Base-by-base conservation (phyloP, 2,329 filamentous ascomycete species). In the Alternaria gaisen region DNA sequence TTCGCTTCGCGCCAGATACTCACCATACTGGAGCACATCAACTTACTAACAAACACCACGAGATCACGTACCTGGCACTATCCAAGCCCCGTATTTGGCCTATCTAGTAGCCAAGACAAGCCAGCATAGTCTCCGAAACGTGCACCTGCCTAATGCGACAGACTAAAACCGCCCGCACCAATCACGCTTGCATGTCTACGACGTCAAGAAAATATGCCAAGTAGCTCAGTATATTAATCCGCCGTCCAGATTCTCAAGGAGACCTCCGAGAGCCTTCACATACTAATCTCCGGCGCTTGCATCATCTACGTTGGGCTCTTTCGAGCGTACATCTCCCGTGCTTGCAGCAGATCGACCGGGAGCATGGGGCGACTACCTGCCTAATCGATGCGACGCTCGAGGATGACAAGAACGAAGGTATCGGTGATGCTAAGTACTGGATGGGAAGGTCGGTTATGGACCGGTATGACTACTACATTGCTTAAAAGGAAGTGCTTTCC, bases 171-270 rank as follows among this genome's bases (percentile, higher is more conserved):
- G 42, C 64, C 71, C 64, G 64, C 41, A 18, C 65, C 68, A 70
- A 72, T 70, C 56, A 66, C 18, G 28, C n/a, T 20, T 55, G 32
- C 18, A 43, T 56, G 28, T 50, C 52, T 47, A 38, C 43, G 52
- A 51, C 55, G 48, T 44, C 56, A 43, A 56, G 46, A 61, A 22
- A 41, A 50, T 46, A 20, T 44, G 66, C 71, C 71, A 74, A 74
- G 72, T 46, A 48, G 55, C 36, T 40, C 43, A 42, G 47, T 72
- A 75, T 59, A 75, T 75, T 72, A 72, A 72, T 63, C 42, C 43
- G 28, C 72, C 71, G 72, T 64, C 63, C 66, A 74, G 44, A 62
- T 53, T 48, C 32, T 36, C 18, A 40, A 40, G 24, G 47, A 16
- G 41, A 47, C 28, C 34, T 59, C 44, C 53, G 46, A 63, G 44